Base-by-base conservation (phyloP, 2,329 filamentous ascomycete genomes). In the Penicillium sp. region DNA sequence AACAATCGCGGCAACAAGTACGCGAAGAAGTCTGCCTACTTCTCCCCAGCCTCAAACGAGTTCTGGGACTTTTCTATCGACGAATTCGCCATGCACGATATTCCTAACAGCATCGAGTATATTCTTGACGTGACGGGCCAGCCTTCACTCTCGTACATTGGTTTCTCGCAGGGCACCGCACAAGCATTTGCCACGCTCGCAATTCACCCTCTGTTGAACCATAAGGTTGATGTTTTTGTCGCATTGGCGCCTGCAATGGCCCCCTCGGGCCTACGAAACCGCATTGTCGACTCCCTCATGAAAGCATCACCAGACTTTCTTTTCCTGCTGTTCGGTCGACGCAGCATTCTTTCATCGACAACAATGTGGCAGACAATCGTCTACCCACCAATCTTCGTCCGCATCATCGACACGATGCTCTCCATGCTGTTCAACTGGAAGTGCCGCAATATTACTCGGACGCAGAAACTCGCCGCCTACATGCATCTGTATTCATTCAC, bases 1-100 rank as follows among this genome's bases (percentile, higher is more conserved):
- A 98, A 98, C 69, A 98, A 98, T 63, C 84, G 93, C 28, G 93
- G 93, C 40, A 98, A 98, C 77, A 98, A 98, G 67, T 98, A 98
- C 72, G 95, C 89, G 37, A 98, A 97, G 69, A 98, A 98, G 71
- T 90, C 84, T 2, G 81, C 90, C 42, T 78, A 84, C 49, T 75
- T 77, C 52, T 85, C 88, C 0, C 90, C 93, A 0, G 85, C 81
- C 0, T 85, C 86, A 2, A 73, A 78, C 29, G 77, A 81, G 11
- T 98, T 98, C 68, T 98, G 93, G 93, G 85, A 96, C 67, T 98
- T 98, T 66, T 95, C 89, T 42, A 97, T 98, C 64, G 93, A 98
- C 65, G 87, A 98, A 64, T 98, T 98, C 65, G 93, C 93, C 39
- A 95, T 98, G 62, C 83, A 97, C 66, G 93, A 98, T 67, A 96